phyloP scores from a whole-genome alignment of 108 stramenopile species.

The Phaeodactylum tricornutum region DNA sequence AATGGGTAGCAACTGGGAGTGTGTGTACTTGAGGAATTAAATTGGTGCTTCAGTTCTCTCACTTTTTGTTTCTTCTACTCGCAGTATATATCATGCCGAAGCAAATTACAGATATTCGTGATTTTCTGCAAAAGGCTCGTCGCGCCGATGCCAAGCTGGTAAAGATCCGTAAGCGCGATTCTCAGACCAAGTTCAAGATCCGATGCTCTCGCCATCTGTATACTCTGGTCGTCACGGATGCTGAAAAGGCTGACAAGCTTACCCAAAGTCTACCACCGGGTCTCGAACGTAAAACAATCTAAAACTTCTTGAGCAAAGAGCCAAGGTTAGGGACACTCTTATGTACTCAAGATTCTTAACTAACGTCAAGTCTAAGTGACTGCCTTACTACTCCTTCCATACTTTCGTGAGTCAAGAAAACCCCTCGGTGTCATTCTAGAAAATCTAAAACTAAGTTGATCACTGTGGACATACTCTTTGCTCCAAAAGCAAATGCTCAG shows the following conservation, averaged over 20 bases:
- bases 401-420: too few species aligned
- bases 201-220: conserved; percentile 95
- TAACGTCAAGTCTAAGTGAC: too few species aligned
- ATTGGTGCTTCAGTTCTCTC: too few species aligned
- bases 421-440: too few species aligned
- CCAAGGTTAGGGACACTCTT: too few species aligned
- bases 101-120: conserved; percentile 91
- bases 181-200: conserved; percentile 98
- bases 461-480: too few species aligned
- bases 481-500: too few species aligned
- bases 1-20: too few species aligned
- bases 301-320: conserved; percentile 30
- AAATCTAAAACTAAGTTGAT: too few species aligned
- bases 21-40: too few species aligned
- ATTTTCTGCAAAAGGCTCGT: conserved; percentile 93
- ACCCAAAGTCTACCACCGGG: conserved; percentile 96
- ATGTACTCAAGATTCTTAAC: too few species aligned
- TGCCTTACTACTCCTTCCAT: too few species aligned
- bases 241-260: conserved; percentile 98
- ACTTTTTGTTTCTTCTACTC: not conserved
- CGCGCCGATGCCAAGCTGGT: conserved; percentile 93
- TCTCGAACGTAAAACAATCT: conserved; percentile 83
- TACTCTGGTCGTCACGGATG: conserved; percentile 89
- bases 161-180: conserved; percentile 89
- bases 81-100: conserved; percentile 67